phyloP scores from a whole-genome alignment of 2,329 filamentous ascomycete genomes.

The Colletotrichum sp. region DNA sequence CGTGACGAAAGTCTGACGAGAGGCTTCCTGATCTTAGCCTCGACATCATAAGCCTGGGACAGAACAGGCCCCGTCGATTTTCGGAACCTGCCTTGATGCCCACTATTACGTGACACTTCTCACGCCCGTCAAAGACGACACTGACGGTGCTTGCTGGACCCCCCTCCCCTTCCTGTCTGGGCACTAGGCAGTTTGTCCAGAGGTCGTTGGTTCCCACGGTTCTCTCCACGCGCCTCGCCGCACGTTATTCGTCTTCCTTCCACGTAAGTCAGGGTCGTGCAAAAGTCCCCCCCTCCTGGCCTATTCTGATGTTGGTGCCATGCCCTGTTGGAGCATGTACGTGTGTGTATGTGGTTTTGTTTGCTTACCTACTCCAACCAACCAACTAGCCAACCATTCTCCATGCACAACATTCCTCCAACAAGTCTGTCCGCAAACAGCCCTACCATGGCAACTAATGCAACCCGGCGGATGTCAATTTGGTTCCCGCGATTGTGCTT shows the following conservation, averaged over 20 bases:
- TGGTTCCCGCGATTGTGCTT: background rate
- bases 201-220: background rate
- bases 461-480: background rate
- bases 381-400: background rate
- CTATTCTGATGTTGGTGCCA: background rate
- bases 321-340: background rate
- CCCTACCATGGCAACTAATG: background rate
- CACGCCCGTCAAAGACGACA: background rate
- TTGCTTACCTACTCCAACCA: background rate
- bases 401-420: background rate
- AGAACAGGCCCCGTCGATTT: background rate
- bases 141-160: background rate
- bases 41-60: background rate
- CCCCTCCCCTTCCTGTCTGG: background rate
- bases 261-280: background rate
- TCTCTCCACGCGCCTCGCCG: background rate
- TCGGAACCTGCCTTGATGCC: background rate
- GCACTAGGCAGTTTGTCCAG: background rate
- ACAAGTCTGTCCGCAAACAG: background rate
- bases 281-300: background rate
- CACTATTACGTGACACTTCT: background rate
- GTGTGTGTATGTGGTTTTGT: background rate
- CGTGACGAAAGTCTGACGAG: background rate
- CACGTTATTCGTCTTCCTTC: background rate
- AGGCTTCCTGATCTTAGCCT: background rate